Evolutionary conservation across 495 filamentous ascomycete species (phyloP), one percentile per base, ranked within the genome.

Genomic region (Bryoglossum gracile): DNA sequence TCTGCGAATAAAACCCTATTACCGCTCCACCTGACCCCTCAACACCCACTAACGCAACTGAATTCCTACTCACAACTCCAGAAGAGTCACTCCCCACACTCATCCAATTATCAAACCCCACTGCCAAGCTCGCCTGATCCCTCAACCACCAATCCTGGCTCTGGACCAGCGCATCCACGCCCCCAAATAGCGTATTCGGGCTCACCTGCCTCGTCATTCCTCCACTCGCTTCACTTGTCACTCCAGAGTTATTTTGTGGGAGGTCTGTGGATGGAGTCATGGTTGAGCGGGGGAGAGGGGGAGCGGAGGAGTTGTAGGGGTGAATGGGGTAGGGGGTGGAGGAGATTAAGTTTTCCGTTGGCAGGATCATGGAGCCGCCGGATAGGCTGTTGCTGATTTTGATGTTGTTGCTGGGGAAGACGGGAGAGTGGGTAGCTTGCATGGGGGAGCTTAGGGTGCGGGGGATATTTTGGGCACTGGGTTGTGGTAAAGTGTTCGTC

Each of bases 61-160:
- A n/a, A n/a, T n/a, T n/a, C n/a, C n/a, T n/a, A n/a, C n/a, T n/a
- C n/a, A n/a, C n/a, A n/a, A n/a, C n/a, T n/a, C n/a, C n/a, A n/a
- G n/a, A n/a, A n/a, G n/a, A n/a, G n/a, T n/a, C n/a, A n/a, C n/a
- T n/a, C n/a, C 26, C 28, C 19, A 25, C 24, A 19, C 41, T 25
- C 51, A 54, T 54, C 77, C 77, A 81, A 42, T 67, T 72, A 16
- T 72, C 74, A 45, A 74, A 68, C 8, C 67, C 73, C 10, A 73
- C 48, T 6, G 60, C 62, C 33, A 75, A 54, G 5, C 62, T 62
- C 16, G 64, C 66, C 8, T 74, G 65, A 51, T 79, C 75, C 5
- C 66, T 62, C 34, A 75, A 59, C 77, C 76, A 81, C 78, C 77
- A 82, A 28, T 80, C 71, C 41, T 77, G 77, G 46, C 70, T 76